Evolutionary conservation across 2,329 filamentous ascomycete species (phyloP).

Genomic region (Fusarium tuaranense): DNA sequence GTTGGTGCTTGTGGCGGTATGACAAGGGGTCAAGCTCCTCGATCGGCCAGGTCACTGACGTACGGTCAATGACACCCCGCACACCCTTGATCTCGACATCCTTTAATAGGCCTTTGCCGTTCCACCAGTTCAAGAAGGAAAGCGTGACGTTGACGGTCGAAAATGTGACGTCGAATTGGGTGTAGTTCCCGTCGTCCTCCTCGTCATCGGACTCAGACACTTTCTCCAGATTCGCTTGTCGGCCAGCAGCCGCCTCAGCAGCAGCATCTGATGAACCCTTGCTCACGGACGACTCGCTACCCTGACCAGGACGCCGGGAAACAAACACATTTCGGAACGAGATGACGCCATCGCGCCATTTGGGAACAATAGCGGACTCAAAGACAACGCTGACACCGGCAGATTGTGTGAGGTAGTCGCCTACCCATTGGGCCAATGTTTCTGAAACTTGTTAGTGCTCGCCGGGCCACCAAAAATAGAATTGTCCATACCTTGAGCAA

Average conservation of each 20-base stretch:
- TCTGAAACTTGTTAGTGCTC: constrained; percentile 62
- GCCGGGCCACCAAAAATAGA: background rate
- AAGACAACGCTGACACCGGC: constrained; percentile 95
- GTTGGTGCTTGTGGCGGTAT: constrained; percentile 87
- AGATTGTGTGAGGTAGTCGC: constrained; percentile 94
- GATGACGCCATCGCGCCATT: constrained; percentile 95
- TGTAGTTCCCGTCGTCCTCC: constrained; percentile 92
- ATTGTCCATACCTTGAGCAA: constrained; percentile 81
- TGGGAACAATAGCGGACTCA: constrained; percentile 96
- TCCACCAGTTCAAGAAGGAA: constrained; percentile 99
- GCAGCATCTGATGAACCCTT: constrained; percentile 93
- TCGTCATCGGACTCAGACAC: constrained; percentile 47
- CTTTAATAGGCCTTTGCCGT: constrained; percentile 89
- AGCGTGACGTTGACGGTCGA: constrained; percentile 96
- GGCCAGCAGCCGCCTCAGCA: constrained; percentile 83
- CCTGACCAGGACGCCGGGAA: constrained; percentile 87
- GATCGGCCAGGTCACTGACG: constrained; percentile 76
- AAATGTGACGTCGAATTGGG: constrained; percentile 95
- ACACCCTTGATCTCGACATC: constrained; percentile 96
- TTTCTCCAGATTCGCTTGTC: constrained; percentile 57
- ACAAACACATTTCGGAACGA: constrained; percentile 97
- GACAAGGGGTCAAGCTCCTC: constrained; percentile 83
- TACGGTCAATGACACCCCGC: constrained; percentile 91
- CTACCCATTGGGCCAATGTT: constrained; percentile 91
- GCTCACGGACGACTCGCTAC: constrained; percentile 79